phyloP scores from a whole-genome alignment of 768 basidiomycete species.

The Asterophora lycoperdoides region DNA sequence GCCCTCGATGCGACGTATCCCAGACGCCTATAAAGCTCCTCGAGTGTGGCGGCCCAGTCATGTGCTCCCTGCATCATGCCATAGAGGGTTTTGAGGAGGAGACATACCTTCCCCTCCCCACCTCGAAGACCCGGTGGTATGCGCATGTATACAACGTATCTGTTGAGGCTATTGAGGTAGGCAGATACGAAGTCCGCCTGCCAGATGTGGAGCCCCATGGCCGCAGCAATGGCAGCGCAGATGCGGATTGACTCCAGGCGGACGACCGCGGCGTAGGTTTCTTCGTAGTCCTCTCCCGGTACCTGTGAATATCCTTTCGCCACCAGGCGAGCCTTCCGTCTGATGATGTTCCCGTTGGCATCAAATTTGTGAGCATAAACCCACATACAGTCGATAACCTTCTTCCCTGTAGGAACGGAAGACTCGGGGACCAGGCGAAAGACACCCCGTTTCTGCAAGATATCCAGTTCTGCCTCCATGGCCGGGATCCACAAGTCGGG shows the following conservation, averaged over 20 bases:
- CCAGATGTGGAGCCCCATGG: slow-evolving; percentile 23
- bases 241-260: slow-evolving; percentile 8
- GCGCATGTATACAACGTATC: slow-evolving; percentile 12
- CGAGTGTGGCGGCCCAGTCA: too few species aligned
- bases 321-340: slow-evolving; percentile 24
- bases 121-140: slow-evolving; percentile 13
- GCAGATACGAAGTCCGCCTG: slow-evolving; percentile 29
- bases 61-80: too few species aligned
- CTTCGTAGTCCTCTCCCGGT: slow-evolving; percentile 27
- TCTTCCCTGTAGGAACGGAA: too few species aligned
- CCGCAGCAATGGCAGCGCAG: slow-evolving; percentile 24
- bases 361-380: slow-evolving; percentile 27
- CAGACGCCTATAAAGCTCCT: too few species aligned
- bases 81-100: too few species aligned
- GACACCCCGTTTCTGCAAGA: slow-evolving; percentile 9
- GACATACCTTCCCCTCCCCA: too few species aligned
- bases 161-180: slow-evolving; percentile 28
- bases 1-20: too few species aligned
- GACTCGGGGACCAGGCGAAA: too few species aligned
- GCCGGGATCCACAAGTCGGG: slow-evolving; percentile 6
- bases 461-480: slow-evolving; percentile 19
- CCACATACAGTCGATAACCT: too few species aligned
- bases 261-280: slow-evolving; percentile 9
- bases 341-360: slow-evolving; percentile 19
- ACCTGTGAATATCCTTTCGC: slow-evolving; percentile 27